Conservation (phyloP, 1,284 basidiomycete species). For the Apiotrichum montevideense region DNA sequence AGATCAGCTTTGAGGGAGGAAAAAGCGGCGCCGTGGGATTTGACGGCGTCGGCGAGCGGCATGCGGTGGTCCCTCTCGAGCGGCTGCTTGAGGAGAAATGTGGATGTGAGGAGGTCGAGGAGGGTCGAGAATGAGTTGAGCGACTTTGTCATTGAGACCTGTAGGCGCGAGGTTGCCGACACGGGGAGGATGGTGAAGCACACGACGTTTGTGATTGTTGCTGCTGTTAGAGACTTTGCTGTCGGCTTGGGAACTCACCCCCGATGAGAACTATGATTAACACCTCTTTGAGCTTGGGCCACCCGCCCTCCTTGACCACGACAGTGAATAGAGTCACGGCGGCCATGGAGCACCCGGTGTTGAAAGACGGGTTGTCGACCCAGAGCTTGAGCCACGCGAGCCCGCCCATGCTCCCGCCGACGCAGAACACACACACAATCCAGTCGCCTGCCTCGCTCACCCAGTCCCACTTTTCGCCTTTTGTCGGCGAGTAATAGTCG, state of each 20-base stretch:
- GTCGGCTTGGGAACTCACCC: conserved; percentile 21
- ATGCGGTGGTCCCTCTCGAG: conserved; percentile 41
- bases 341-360: conserved; percentile 89
- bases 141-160: conserved; percentile 71
- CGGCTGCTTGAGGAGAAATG: conserved; percentile 67
- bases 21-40: conserved; percentile 78
- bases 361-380: conserved; percentile 84
- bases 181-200: conserved; percentile 77
- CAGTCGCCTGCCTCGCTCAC: conserved; percentile 43
- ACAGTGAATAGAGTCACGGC: conserved; percentile 79
- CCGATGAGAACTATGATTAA: conserved; percentile 73
- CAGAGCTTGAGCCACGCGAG: conserved; percentile 71
- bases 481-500: conserved; percentile 49
- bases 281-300: conserved; percentile 65
- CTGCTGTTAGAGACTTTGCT: conserved; percentile 21
- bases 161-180: conserved; percentile 76
- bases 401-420: conserved; percentile 72
- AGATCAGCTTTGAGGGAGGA: conserved; percentile 77
- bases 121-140: conserved; percentile 81
- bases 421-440: conserved; percentile 63
- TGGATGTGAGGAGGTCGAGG: conserved; percentile 67
- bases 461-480: conserved; percentile 37
- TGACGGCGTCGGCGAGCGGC: conserved; percentile 65
- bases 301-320: conserved; percentile 82
- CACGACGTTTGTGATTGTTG: conserved; percentile 69